Evolutionary conservation across 2,329 filamentous ascomycete species (phyloP), one percentile per base, ranked within the genome.

Genomic region (Pezicula radicicola): DNA sequence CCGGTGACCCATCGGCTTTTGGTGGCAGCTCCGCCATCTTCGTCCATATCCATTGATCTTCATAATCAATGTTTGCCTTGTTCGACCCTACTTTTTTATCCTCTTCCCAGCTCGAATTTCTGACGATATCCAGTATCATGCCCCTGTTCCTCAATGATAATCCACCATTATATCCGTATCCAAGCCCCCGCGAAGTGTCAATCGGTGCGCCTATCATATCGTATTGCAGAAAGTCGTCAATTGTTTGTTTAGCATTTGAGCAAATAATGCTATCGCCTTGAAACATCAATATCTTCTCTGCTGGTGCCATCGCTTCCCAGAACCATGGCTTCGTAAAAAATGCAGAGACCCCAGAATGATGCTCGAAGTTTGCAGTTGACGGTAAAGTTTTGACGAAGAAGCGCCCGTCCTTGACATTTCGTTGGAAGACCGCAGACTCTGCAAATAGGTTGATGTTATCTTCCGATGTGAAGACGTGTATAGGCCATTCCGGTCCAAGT

Each of bases 401-500:
- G 21, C 57, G 52, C 13, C 60, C 56, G 12, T 55, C 46, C 9
- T 54, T 53, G n/a, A 70, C 54, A 9, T 65, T 63, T 8, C 68
- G 69, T 15, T 58, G 54, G 57, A 70, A 68, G 21, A 66, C 46
- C 2, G 64, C 60, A 4, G 64, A 65, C 58, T 58, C 28, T 13
- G 37, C 3, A 61, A 58, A 63, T 36, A 59, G 42, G 57, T 59
- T 60, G 0, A 55, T 53, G 25, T 55, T 42, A 8, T 21, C 19
- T 25, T 35, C n/a, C 6, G 28, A 16, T 25, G 71, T 73, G 53
- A 67, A 70, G 37, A 72, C 63, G 28, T 72, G 64, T 27, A 74
- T 63, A n/a, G 69, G 69, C 71, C 71, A 73, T 10, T 55, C 52
- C 19, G 71, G 70, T 2, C 70, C 71, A 13, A 73, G 66, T 5